Conservation (phyloP, 305 asterid genomes). For the Salvia sclarea region DNA sequence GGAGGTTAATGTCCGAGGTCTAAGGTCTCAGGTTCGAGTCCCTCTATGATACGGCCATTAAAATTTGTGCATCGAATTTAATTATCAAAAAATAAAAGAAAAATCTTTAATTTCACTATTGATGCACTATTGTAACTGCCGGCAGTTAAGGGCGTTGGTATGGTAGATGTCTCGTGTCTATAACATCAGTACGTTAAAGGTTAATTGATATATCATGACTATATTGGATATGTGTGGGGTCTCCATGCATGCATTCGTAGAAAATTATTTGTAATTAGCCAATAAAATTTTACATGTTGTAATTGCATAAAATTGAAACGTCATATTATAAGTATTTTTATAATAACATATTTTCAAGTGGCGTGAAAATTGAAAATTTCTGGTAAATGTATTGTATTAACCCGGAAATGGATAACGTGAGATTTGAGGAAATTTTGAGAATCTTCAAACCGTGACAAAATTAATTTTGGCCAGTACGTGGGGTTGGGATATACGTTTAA, state of each 20-base stretch:
- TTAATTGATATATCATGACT: background rate
- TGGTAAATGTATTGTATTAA: background rate
- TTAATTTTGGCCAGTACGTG: background rate
- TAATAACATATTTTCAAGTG: no score
- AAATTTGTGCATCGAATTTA: no score
- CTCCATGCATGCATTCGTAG: background rate
- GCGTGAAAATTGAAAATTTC: no score
- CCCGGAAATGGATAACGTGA: background rate
- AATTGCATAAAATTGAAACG: no score
- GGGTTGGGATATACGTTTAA: background rate
- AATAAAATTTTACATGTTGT: no score
- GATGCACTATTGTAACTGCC: conserved; percentile 3
- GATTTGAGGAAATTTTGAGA: background rate
- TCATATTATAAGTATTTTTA: no score
- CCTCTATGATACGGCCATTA: no score
- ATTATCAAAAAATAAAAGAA: no score
- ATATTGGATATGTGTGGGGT: background rate
- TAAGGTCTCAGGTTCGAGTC: no score
- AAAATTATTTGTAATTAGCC: no score
- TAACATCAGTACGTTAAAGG: background rate
- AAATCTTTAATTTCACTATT: background rate
- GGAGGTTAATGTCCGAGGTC: no score
- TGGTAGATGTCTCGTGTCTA: no score
- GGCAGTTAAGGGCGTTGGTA: conserved; percentile 9
- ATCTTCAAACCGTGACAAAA: background rate